Conservation (phyloP, 441 rosid genomes). For the Hypseocharis bilobata region DNA sequence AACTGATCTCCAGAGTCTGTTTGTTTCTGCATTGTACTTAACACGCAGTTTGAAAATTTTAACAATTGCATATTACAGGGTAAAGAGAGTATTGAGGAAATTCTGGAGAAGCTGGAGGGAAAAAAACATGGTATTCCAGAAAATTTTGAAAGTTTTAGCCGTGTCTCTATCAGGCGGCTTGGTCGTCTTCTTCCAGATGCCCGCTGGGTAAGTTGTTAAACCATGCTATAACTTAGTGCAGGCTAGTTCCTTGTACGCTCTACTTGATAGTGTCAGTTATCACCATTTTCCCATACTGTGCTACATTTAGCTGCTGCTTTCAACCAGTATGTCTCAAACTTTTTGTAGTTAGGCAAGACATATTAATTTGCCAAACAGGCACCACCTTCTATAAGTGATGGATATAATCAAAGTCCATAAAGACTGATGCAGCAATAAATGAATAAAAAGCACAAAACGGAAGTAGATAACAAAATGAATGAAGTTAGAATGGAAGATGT, state of each 20-base stretch:
- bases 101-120: slow-evolving; percentile 40
- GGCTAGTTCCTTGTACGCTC: too few relatives aligned
- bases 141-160: slow-evolving; percentile 42
- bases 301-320: too few relatives aligned
- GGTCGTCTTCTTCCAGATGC: slow-evolving; percentile 83
- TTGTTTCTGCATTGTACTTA: not conserved
- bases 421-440: not conserved
- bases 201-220: slow-evolving; percentile 50
- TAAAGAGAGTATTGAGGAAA: slow-evolving; percentile 45
- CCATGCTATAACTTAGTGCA: not conserved
- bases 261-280: too few relatives aligned
- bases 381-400: not conserved
- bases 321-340: too few relatives aligned
- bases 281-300: too few relatives aligned
- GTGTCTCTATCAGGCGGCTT: slow-evolving; percentile 56
- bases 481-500: not conserved
- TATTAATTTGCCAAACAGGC: not conserved
- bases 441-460: not conserved
- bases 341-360: not conserved
- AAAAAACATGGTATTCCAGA: slow-evolving; percentile 35
- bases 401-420: not conserved
- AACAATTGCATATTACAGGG: slow-evolving; percentile 38
- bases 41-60: not conserved
- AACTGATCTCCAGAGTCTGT: not conserved
- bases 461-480: not conserved